Evolutionary conservation across 2,329 filamentous ascomycete genomes (phyloP).

Genomic region (Monilinia polystroma): DNA sequence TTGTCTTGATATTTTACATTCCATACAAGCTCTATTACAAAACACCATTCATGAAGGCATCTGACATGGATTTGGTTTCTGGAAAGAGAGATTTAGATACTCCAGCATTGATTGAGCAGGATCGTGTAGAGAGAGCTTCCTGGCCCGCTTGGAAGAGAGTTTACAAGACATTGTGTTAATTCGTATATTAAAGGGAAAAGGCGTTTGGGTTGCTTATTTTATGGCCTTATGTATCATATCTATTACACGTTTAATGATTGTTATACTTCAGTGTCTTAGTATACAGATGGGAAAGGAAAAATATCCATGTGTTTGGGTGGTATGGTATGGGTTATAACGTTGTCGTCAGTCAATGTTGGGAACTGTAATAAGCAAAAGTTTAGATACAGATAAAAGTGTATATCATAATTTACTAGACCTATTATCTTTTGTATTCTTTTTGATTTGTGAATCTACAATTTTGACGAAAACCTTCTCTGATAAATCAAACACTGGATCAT

Average conservation of each 20-base stretch:
- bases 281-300: slow-evolving; percentile 1
- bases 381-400: not conserved
- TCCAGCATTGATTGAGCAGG: slow-evolving; percentile 31
- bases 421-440: not conserved
- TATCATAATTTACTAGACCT: not conserved
- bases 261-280: not conserved
- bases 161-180: slow-evolving; percentile 22
- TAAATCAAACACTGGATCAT: no score
- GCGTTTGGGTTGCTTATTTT: not conserved
- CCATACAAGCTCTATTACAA: slow-evolving; percentile 60
- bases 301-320: no score
- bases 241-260: slow-evolving; percentile 10
- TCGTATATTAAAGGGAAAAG: not conserved
- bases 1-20: slow-evolving; percentile 57
- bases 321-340: not conserved
- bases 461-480: no score
- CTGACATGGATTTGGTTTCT: slow-evolving; percentile 33
- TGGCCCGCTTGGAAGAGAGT: slow-evolving; percentile 36
- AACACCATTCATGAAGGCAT: slow-evolving; percentile 39
- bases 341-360: not conserved
- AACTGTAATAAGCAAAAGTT: not conserved
- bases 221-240: slow-evolving; percentile 8
- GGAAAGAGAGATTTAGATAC: slow-evolving; percentile 34
- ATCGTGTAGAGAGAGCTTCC: slow-evolving; percentile 28
- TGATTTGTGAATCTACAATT: not conserved